Evolutionary conservation across 2,329 filamentous ascomycete genomes (phyloP).

Genomic region (Colletotrichum agaves): DNA sequence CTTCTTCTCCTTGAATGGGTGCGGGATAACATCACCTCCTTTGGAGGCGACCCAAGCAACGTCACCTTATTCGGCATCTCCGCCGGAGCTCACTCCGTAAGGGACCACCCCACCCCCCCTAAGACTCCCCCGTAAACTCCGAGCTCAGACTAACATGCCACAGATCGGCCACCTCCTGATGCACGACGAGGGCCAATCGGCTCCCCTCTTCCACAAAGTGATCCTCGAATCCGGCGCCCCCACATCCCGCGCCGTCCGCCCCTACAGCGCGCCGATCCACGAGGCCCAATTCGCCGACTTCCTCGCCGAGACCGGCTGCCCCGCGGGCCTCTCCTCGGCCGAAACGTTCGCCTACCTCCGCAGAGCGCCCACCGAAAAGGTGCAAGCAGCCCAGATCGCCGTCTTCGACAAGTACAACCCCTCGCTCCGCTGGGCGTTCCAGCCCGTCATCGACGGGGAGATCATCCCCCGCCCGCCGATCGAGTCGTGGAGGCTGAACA

Average conservation of each 20-base stretch:
- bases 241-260: conserved; percentile 64
- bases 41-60: conserved; percentile 68
- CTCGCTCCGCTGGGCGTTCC: conserved; percentile 70
- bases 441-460: conserved; percentile 73
- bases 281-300: conserved; percentile 67
- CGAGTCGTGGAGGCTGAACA: conserved; percentile 62
- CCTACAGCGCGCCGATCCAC: conserved; percentile 66
- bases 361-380: conserved; percentile 49
- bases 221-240: conserved; percentile 68
- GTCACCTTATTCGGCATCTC: conserved; percentile 71
- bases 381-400: conserved; percentile 53
- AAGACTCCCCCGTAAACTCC: neutral
- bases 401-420: conserved; percentile 57
- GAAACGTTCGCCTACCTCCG: conserved; percentile 64
- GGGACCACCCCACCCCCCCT: conserved; percentile 4
- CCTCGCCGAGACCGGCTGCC: conserved; percentile 61
- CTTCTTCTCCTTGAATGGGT: conserved; percentile 70
- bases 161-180: conserved; percentile 77
- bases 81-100: conserved; percentile 70
- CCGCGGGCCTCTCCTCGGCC: conserved; percentile 55
- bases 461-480: conserved; percentile 69
- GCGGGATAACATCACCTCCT: conserved; percentile 65
- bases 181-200: conserved; percentile 41
- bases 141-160: conserved; percentile 11
- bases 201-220: conserved; percentile 61